Evolutionary conservation across 2,329 filamentous ascomycete species (phyloP), one percentile per base, ranked within the genome.

Genomic region (Leptodontidium sp.): DNA sequence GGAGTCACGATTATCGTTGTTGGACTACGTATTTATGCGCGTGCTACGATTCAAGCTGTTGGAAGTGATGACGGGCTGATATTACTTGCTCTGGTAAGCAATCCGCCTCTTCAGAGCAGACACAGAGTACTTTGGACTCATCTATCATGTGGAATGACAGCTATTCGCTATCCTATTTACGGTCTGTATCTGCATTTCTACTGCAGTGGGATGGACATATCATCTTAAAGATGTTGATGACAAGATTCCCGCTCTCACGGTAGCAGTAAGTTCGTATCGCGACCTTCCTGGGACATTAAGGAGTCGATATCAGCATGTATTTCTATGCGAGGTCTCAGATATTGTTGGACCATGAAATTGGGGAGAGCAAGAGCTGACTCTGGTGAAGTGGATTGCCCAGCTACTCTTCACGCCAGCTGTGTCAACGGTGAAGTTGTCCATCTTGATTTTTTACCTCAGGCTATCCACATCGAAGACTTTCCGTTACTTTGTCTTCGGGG

Each of bases 401-500:
- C 24, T 65, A 4, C 26, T 65, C 5, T 65, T 65, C 52, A 65
- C 62, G 9, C 49, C 62, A 17, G 40, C 62, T 9, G 63, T 65
- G 4, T 68, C 68, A 2, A 53, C 65, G 1, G 63, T 65, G 6
- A 71, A 71, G 29, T 24, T 69, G 11, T 70, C 68, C 4, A 69
- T 72, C 47, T 64, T 72, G 43, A 24, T 71, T 8, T 71, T 72
- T 55, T 72, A 72, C 26, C 65, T 72, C 7, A 59, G 71, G 29
- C 57, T 72, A 32, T 66, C 67, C 26, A 59, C 43, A 17, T 67
- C 57, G 1, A 50, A 17, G 45, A 52, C n/a, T 2, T 72, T 68
- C 29, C 40, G 66, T 49, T 52, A 29, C n/a, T 43, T 64, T 26
- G 64, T 72, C 6, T 70, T 43, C 8, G 58, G 15, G 2, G 66